Base-by-base conservation (phyloP, 1,284 basidiomycete genomes). In the Austroboletus rostrupii region DNA sequence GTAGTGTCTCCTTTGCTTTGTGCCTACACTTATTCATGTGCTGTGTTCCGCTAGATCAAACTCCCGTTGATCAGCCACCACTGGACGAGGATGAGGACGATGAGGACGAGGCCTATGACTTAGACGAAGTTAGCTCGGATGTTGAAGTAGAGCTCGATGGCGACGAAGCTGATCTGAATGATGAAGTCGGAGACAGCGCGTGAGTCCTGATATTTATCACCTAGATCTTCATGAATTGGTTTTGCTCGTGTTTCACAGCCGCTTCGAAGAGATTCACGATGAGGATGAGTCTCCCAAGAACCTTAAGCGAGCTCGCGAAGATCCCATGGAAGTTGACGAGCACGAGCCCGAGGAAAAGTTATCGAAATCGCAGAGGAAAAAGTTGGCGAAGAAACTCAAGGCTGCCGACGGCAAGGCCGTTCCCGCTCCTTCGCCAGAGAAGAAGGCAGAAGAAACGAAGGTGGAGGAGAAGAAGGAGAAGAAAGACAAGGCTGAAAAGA, bases 311-410 rank as follows among this genome's bases (percentile, higher is more conserved):
- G 63, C 79, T 40, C 79, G 79, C 45, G 80, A 82, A 31, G 79
- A 81, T 12, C 68, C 61, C 6, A 68, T 68, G 56, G 78, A 75
- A 23, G 67, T 70, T 8, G 78, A 75, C 21, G 72, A 66, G 28
- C 60, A 62, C 14, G 68, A 64, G n/a, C 64, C 61, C 11, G 67
- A 64, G n/a, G 66, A 62, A 7, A 76, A 78, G 55, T 57, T 69
- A 11, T 70, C 76, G 45, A 84, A 85, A 59, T 68, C 76, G 20
- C 73, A 82, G 59, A 76, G 76, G 69, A 89, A 88, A 70, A 86
- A 86, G 68, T 63, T 73, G 60, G 80, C 77, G 53, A 92, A 91
- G 73, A 91, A 90, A 72, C 74, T 81, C 61, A 90, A 89, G 74
- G 76, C 68, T 39, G 78, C 79, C 46, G 73, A 73, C 50, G 85